Conservation (phyloP, 2,329 filamentous ascomycete genomes). For the Clonostachys rhizophaga region DNA sequence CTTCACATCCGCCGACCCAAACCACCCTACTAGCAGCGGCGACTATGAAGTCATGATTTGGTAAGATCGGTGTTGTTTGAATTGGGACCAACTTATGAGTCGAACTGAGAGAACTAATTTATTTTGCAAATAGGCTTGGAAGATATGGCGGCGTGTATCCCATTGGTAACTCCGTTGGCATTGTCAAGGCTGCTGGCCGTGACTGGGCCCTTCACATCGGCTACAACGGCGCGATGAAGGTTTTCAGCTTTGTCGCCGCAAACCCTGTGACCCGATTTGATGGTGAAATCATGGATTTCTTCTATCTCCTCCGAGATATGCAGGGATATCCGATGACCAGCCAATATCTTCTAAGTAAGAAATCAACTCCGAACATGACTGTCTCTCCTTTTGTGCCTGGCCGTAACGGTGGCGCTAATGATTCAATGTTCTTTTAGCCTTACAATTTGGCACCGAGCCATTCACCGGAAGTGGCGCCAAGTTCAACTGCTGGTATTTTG, state of each 20-base stretch:
- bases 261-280: constrained; percentile 36
- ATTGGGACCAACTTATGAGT: not conserved
- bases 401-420: too few relatives aligned
- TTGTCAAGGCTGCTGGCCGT: constrained; percentile 15
- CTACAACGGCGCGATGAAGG: not conserved
- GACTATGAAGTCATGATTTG: constrained; percentile 63
- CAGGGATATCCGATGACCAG: constrained; percentile 30
- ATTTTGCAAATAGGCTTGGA: constrained; percentile 7
- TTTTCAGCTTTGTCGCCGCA: not conserved
- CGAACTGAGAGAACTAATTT: not conserved
- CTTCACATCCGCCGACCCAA: constrained; percentile 41
- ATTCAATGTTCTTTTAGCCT: constrained; percentile 2
- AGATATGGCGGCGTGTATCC: constrained; percentile 9
- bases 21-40: constrained; percentile 23
- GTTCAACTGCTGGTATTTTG: too few relatives aligned
- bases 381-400: too few relatives aligned
- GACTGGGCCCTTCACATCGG: constrained; percentile 35
- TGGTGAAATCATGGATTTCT: constrained; percentile 52
- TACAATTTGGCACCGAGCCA: constrained; percentile 44
- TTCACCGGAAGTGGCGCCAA: constrained; percentile 34
- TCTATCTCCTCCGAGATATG: constrained; percentile 42
- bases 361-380: not conserved
- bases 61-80: constrained; percentile 4
- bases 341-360: constrained; percentile 41
- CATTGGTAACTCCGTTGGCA: constrained; percentile 37